Percentiles rank a stretch among this genome's conserved stretches.
phyloP scores from a whole-genome alignment of 1,139 yeast genomes.

The Scheffersomyces segobiensis region DNA sequence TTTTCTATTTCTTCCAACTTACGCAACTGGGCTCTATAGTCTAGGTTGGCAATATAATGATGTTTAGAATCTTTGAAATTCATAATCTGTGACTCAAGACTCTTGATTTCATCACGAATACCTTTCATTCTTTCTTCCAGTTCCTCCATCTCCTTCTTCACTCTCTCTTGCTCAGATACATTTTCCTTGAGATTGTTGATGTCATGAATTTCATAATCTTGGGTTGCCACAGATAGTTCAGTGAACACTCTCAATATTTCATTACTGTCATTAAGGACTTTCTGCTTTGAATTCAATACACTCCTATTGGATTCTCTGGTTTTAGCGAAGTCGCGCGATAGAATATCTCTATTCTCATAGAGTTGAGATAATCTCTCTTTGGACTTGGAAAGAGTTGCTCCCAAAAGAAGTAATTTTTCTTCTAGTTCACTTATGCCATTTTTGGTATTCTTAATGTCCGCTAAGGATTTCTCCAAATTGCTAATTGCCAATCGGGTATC shows the following conservation, averaged over 20 bases:
- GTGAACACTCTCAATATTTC: constrained; percentile 5
- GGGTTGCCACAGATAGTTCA: constrained; percentile 11
- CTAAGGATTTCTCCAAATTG: constrained; percentile 51
- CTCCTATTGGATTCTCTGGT: constrained; percentile 20
- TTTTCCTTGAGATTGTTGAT: constrained; percentile 19
- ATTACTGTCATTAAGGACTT: constrained; percentile 3
- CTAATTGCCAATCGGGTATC: constrained; percentile 59
- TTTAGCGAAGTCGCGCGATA: constrained; percentile 24
- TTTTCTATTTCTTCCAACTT: constrained; percentile 30
- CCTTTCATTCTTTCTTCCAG: constrained; percentile 22
- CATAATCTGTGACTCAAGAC: constrained; percentile 30
- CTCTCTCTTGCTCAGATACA: constrained; percentile 10
- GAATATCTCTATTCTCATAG: constrained; percentile 7
- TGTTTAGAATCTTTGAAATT: constrained; percentile 39
- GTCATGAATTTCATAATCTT: constrained; percentile 22
- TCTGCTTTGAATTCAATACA: constrained; percentile 10
- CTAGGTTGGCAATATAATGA: constrained; percentile 42
- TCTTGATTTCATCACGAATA: constrained; percentile 21
- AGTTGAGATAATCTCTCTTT: constrained; percentile 14
- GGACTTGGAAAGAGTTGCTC: constrained; percentile 5
- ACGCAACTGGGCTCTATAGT: constrained; percentile 29
- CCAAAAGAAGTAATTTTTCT: constrained; percentile 9
- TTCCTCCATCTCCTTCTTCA: constrained; percentile 11
- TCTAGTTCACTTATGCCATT: constrained; percentile 11
- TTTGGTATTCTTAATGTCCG: constrained; percentile 35